phyloP scores from a whole-genome alignment of 805 yeast genomes.

The Cyberlindnera japonica region DNA sequence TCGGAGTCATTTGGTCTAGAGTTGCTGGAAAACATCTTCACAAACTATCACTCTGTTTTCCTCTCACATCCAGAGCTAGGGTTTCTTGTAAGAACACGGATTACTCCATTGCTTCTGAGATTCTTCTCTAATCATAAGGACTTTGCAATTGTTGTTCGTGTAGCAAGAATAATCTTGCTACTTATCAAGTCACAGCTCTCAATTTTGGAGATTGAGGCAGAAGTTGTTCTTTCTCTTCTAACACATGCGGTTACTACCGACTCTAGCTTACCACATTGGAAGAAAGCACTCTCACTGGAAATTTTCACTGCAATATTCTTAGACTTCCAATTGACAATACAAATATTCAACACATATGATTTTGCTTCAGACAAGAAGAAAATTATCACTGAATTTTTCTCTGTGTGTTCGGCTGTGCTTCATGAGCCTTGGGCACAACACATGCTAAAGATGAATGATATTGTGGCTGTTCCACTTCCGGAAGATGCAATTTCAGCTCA shows the following conservation, averaged over 20 bases:
- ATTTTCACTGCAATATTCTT: conserved; percentile 56
- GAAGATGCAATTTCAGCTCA: conserved; percentile 38
- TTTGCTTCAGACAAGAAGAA: conserved; percentile 50
- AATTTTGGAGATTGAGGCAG: conserved; percentile 70
- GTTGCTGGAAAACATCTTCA: conserved; percentile 72
- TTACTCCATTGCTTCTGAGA: conserved; percentile 74
- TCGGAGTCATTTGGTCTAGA: conserved; percentile 75
- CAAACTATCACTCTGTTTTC: conserved; percentile 58
- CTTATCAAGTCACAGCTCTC: conserved; percentile 53
- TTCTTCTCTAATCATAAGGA: conserved; percentile 54
- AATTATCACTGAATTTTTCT: conserved; percentile 54
- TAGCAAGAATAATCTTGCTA: conserved; percentile 64
- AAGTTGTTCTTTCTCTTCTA: conserved; percentile 70
- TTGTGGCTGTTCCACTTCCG: conserved; percentile 25
- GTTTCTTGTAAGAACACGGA: conserved; percentile 57
- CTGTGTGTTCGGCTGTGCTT: conserved; percentile 37
- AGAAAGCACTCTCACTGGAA: conserved; percentile 68
- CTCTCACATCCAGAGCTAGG: conserved; percentile 59
- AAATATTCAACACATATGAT: conserved; percentile 64
- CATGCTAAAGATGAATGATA: conserved; percentile 32
- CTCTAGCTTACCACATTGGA: conserved; percentile 63
- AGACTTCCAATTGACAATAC: conserved; percentile 49
- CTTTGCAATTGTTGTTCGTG: conserved; percentile 71
- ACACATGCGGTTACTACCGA: conserved; percentile 67
- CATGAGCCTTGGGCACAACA: conserved; percentile 27